Conservation (phyloP, 148 eudicot genomes). For the Beta vulgaris region DNA sequence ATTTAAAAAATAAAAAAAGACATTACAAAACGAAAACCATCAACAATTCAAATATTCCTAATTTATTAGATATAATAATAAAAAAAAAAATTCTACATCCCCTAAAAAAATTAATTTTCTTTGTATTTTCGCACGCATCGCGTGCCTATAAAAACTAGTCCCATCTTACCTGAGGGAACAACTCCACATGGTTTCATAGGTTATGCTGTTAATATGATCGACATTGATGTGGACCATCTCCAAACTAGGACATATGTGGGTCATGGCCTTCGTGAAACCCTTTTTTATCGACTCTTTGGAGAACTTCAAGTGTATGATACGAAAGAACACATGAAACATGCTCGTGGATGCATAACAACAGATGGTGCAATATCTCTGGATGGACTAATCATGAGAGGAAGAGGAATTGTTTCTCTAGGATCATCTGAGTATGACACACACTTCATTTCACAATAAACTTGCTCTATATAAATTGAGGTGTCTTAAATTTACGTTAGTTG, state of each 20-base stretch:
- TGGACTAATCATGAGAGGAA: constrained; percentile 55
- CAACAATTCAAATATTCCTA: too few species aligned
- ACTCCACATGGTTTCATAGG: constrained; percentile 54
- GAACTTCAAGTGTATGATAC: constrained; percentile 66
- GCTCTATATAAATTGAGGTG: not conserved
- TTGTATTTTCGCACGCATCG: too few species aligned
- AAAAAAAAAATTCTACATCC: too few species aligned
- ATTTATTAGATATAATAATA: too few species aligned
- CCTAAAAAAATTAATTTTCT: too few species aligned
- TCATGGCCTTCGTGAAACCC: constrained; percentile 63
- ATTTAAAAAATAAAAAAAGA: too few species aligned
- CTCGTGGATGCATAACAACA: constrained; percentile 35
- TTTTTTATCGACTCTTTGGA: constrained; percentile 64
- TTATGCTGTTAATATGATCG: constrained; percentile 63
- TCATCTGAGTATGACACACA: constrained; percentile 31
- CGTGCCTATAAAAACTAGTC: too few species aligned
- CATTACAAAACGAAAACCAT: too few species aligned
- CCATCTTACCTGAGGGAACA: constrained; percentile 42
- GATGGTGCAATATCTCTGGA: constrained; percentile 68
- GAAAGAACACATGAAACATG: constrained; percentile 43
- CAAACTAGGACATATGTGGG: constrained; percentile 33
- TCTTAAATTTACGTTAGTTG: not conserved
- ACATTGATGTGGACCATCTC: constrained; percentile 29
- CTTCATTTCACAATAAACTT: not conserved
- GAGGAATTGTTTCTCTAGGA: constrained; percentile 49